Conservation (phyloP, 129 eudicot genomes). For the Ambrosia artemisiifolia region DNA sequence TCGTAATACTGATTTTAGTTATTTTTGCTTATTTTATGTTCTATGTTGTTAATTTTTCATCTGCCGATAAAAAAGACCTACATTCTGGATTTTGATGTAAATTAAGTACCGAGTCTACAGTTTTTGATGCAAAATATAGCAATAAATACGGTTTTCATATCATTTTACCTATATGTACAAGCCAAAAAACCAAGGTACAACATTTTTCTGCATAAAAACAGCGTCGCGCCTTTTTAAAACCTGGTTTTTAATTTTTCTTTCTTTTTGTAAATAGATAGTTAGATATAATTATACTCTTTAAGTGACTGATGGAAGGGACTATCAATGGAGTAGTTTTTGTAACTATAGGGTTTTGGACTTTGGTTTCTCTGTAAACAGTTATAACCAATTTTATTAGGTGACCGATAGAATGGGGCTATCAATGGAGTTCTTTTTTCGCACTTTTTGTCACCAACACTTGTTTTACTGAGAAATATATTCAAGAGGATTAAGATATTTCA, state of each 20-base stretch:
- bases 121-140: too few relatives aligned
- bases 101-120: neutral
- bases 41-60: neutral
- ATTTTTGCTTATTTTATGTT: neutral
- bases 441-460: constrained; percentile 1
- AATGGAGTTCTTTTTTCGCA: constrained; percentile 5
- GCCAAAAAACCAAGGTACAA: too few relatives aligned
- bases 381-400: constrained; percentile 1
- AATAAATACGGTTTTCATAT: too few relatives aligned
- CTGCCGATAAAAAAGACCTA: neutral
- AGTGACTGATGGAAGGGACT: constrained; percentile 4
- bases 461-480: constrained; percentile 12
- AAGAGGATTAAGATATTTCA: constrained; percentile 7
- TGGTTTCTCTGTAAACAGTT: neutral
- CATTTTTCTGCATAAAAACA: too few relatives aligned
- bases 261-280: neutral
- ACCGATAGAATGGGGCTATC: constrained; percentile 1
- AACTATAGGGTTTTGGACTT: neutral
- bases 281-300: neutral
- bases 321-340: constrained; percentile 5
- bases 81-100: constrained; percentile 9
- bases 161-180: too few relatives aligned
- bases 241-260: neutral
- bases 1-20: neutral
- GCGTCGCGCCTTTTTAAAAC: too few relatives aligned